Evolutionary conservation across 306 rosid genomes (phyloP).

Genomic region (Spatholobus suberectus): DNA sequence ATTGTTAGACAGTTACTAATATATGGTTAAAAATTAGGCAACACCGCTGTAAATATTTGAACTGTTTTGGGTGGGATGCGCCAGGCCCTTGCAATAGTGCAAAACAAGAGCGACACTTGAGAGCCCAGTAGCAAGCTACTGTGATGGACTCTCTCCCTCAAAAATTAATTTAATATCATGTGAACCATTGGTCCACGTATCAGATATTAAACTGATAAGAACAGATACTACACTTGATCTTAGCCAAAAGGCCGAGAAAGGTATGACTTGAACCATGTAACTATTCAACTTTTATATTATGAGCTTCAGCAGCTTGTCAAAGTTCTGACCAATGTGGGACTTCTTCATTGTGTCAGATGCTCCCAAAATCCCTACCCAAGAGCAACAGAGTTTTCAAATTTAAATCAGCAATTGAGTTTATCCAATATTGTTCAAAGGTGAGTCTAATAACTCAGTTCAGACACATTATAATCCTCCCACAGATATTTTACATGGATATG

Average conservation of each 20-base stretch:
- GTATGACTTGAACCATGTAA: accelerated
- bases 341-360: background rate
- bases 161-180: slow-evolving; percentile 26
- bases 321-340: background rate
- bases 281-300: background rate
- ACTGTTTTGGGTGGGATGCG: background rate
- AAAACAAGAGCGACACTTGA: too few relatives aligned
- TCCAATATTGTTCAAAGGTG: background rate
- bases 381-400: background rate
- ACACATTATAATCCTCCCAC: background rate
- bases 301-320: background rate
- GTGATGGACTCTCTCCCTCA: background rate
- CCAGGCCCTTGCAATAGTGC: background rate
- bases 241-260: slow-evolving; percentile 47
- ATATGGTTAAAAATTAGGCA: too few relatives aligned
- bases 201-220: slow-evolving; percentile 47
- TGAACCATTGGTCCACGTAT: slow-evolving; percentile 25
- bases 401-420: background rate
- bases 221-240: slow-evolving; percentile 51
- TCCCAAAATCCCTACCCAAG: background rate
- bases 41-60: background rate
- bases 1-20: too few relatives aligned
- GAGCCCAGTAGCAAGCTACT: slow-evolving; percentile 21
- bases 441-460: background rate
- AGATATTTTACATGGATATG: background rate